phyloP scores from a whole-genome alignment of 2,329 filamentous ascomycete genomes.

The Trichocomaceae sp. region DNA sequence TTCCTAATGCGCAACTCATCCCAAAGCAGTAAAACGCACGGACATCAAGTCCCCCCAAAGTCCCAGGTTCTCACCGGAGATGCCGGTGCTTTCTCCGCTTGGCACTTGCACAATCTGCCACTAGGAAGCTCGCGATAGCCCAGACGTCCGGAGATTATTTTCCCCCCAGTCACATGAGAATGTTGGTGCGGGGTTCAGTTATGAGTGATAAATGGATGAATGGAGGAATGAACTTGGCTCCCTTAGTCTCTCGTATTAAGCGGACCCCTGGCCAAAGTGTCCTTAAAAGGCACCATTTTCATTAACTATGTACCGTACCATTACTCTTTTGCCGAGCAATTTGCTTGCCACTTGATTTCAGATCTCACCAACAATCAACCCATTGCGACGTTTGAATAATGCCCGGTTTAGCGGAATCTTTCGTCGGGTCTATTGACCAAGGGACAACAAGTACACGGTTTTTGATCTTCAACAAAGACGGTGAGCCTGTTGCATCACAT shows the following conservation, averaged over 20 bases:
- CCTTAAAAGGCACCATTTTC: neutral
- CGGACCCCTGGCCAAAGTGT: neutral
- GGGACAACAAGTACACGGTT: constrained; percentile 85
- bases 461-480: constrained; percentile 75
- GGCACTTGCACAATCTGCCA: neutral
- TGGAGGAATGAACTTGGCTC: neutral
- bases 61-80: neutral
- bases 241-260: neutral
- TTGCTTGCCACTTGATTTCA: neutral
- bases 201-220: neutral
- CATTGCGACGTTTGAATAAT: neutral
- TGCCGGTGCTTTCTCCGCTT: constrained; percentile 3
- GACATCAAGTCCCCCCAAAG: constrained; percentile 1
- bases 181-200: constrained; percentile 5
- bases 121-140: constrained; percentile 4
- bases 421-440: constrained; percentile 82
- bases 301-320: neutral
- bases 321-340: neutral
- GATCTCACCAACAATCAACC: neutral
- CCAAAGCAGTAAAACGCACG: neutral
- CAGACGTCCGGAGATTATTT: neutral
- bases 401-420: constrained; percentile 32
- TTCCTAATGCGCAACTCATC: neutral
- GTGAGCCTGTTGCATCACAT: constrained; percentile 71
- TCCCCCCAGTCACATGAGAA: constrained; percentile 9